Evolutionary conservation across 2,329 filamentous ascomycete species (phyloP).

Genomic region (Harringtonia lauricola): DNA sequence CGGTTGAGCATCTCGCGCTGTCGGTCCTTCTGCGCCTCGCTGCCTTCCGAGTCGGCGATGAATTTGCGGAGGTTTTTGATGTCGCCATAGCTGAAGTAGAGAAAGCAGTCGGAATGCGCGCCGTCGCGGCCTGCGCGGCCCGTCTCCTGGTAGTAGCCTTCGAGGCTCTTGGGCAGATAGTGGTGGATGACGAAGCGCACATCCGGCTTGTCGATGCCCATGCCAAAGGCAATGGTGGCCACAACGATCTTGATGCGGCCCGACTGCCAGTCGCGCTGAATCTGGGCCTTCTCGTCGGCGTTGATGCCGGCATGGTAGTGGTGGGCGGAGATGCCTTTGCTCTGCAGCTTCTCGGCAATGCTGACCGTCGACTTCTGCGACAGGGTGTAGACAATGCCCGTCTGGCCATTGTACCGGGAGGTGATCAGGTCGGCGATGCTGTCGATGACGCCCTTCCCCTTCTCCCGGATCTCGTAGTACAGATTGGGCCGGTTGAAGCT

Average conservation of each 20-base stretch:
- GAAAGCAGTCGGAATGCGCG: slow-evolving; percentile 73
- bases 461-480: slow-evolving; percentile 72
- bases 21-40: slow-evolving; percentile 65
- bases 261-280: slow-evolving; percentile 75
- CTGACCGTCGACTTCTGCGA: slow-evolving; percentile 75
- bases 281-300: slow-evolving; percentile 51
- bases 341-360: slow-evolving; percentile 57
- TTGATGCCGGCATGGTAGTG: slow-evolving; percentile 82
- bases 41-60: slow-evolving; percentile 74
- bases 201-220: slow-evolving; percentile 98
- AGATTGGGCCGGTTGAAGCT: slow-evolving; percentile 97
- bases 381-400: slow-evolving; percentile 88
- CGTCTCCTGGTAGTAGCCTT: slow-evolving; percentile 98
- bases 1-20: slow-evolving; percentile 77
- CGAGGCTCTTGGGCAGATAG: slow-evolving; percentile 83
- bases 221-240: slow-evolving; percentile 95
- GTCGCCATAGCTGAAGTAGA: slow-evolving; percentile 80
- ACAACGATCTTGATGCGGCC: slow-evolving; percentile 81
- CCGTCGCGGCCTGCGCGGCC: slow-evolving; percentile 90
- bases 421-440: slow-evolving; percentile 58
- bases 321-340: slow-evolving; percentile 56
- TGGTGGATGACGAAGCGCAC: slow-evolving; percentile 96
- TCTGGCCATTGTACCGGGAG: slow-evolving; percentile 56
- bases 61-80: slow-evolving; percentile 62
- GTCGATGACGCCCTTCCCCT: slow-evolving; percentile 46